Conservation (phyloP, 768 basidiomycete genomes). For the Auricularia sp. region DNA sequence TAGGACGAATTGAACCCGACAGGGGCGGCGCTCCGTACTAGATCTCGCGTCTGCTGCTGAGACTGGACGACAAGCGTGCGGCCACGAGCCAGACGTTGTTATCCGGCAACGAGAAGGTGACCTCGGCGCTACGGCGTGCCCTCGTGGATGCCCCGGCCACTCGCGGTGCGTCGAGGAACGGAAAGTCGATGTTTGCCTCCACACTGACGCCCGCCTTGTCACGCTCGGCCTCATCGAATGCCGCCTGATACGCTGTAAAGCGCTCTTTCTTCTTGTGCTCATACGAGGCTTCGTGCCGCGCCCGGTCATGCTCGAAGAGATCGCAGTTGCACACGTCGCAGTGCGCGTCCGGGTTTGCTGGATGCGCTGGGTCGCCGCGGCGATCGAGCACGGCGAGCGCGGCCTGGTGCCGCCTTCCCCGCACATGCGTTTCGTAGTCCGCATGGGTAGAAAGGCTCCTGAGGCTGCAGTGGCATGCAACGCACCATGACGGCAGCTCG, state of each 20-base stretch:
- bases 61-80: background rate
- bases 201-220: slow-evolving; percentile 45
- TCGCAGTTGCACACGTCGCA: slow-evolving; percentile 1
- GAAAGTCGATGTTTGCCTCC: background rate
- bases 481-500: background rate
- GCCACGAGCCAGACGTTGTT: background rate
- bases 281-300: background rate
- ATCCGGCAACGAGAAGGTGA: background rate
- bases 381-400: background rate
- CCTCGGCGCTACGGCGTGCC: background rate
- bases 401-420: background rate
- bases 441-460: background rate
- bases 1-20: background rate
- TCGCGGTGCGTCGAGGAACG: background rate
- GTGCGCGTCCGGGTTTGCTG: background rate
- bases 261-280: slow-evolving; percentile 29
- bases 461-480: background rate
- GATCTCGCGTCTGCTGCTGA: background rate
- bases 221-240: slow-evolving; percentile 40
- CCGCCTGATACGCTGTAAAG: slow-evolving; percentile 31
- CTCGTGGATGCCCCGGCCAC: background rate
- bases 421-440: background rate
- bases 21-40: background rate
- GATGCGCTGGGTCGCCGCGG: background rate
- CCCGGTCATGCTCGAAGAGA: background rate